Conservation (phyloP, 352 stramenopile genomes). For the Phytophthora tubulina region DNA sequence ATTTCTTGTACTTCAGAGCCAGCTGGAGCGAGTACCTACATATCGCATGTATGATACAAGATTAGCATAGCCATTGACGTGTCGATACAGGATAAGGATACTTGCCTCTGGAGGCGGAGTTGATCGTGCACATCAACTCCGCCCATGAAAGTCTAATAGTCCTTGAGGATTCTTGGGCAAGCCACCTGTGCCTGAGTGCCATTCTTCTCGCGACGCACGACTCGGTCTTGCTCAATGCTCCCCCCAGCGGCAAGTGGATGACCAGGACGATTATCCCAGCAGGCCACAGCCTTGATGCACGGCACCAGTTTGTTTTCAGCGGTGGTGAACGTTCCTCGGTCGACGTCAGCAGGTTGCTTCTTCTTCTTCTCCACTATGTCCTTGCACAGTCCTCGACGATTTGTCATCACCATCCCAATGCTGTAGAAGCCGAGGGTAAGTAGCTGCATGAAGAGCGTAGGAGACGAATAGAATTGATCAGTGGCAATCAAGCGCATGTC, state of each 20-base stretch:
- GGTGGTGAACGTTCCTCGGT: neutral
- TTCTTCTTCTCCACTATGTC: neutral
- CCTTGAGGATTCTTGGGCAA: too few species aligned
- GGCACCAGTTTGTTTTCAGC: neutral
- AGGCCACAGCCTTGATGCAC: neutral
- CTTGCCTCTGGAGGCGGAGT: too few species aligned
- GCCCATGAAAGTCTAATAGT: too few species aligned
- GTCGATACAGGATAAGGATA: too few species aligned
- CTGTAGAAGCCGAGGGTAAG: neutral
- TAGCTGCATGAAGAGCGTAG: neutral
- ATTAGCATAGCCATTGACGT: too few species aligned
- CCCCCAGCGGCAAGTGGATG: neutral
- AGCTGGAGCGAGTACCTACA: too few species aligned
- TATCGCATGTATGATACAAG: too few species aligned
- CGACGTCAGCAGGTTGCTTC: neutral
- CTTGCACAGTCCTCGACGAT: conserved; percentile 1
- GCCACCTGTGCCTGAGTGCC: too few species aligned
- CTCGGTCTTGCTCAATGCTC: neutral
- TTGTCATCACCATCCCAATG: neutral
- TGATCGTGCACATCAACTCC: too few species aligned
- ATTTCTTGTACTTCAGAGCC: too few species aligned
- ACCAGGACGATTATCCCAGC: neutral
- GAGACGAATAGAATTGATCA: conserved; percentile 1
- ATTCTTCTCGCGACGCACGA: too few species aligned
- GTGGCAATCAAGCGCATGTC: neutral